These are phyloP conservation scores for Globomyces pollinis-pini DNA, from an alignment of 192 early-diverging fungal genomes.

Conservation along the genomic window DNA sequence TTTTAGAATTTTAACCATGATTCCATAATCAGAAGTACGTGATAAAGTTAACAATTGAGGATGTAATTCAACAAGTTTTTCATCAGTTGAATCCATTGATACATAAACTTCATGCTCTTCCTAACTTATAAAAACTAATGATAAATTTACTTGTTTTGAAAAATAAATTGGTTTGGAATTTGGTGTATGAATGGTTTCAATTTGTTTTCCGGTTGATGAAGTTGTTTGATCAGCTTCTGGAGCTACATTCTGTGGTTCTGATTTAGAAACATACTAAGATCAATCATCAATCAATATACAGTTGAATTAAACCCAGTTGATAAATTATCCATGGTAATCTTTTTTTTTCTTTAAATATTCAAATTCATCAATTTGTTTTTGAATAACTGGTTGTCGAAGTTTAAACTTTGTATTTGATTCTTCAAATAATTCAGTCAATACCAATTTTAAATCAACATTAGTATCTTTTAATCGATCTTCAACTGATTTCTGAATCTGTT, in stretches of 20 bases:
- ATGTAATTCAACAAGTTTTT: not conserved
- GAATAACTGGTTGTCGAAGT: conserved; percentile 17
- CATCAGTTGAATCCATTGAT: conserved; percentile 4
- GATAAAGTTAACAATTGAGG: conserved; percentile 10
- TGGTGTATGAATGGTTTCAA: conserved; percentile 40
- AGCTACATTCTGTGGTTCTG: too few species aligned
- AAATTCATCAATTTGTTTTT: conserved; percentile 31
- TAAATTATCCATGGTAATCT: conserved; percentile 38
- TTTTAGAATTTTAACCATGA: conserved; percentile 46
- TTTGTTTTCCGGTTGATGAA: conserved; percentile 13
- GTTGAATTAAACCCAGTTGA: conserved; percentile 40
- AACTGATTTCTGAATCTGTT: not conserved
- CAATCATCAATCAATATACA: too few species aligned
- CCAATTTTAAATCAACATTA: conserved; percentile 6
- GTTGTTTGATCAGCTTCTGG: not conserved
- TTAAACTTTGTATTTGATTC: conserved; percentile 6
- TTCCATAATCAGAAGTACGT: conserved; percentile 5
- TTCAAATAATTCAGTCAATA: not conserved
- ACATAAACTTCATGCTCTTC: not conserved
- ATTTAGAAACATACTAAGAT: too few species aligned
- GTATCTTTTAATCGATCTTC: too few species aligned
- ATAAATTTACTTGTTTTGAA: not conserved
- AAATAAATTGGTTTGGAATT: conserved; percentile 15
- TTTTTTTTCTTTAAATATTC: conserved; percentile 34
- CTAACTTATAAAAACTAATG: conserved; percentile 25